Base-by-base conservation (phyloP, 1,284 basidiomycete genomes). In the Marasmius sp. region DNA sequence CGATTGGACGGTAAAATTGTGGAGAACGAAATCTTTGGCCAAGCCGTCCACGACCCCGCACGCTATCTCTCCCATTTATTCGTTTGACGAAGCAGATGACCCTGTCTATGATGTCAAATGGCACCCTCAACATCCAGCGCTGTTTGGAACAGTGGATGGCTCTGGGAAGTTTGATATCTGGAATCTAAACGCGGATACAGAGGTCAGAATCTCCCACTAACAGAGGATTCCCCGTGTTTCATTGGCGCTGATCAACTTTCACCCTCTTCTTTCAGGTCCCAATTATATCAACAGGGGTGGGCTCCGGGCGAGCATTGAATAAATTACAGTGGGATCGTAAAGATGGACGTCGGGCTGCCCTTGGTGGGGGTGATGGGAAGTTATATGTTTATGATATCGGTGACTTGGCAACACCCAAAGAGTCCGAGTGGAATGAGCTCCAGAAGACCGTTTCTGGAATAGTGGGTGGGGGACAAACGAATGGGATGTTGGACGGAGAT, bases 81-180 rank as follows among this genome's bases (percentile, higher is more conserved):
- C 92, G 49, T 97, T 98, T 69, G 96, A 99, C 68, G 96, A 98
- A 75, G 91, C 94, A 11, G 94, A 95, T 73, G 97, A 99, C 74
- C 98, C 98, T 72, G 94, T 99, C n/a, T 98, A 97, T 76, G 97
- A 98, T 76, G 95, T 95, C 55, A 92, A 90, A 72, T 99, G 97
- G 97, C 96, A 98, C 74, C 95, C 96, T 1, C 81, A 86, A 33
- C 96, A 99, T 74, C 97, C 97, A 4, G 94, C 95, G 0, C 65
- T 97, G 49, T 99, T 99, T 73, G 97, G 92, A 14, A 89, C 88
- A 4, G 97, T 95, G 1, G 96, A 99, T 74, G 97, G 95, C 0
- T 91, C 91, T 1, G 97, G 97, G 38, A 91, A 91, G 71, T 95
- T 99, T 75, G 95, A 98, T 72, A 70, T 99, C 52, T 99, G 95